Evolutionary conservation across 2,329 filamentous ascomycete species (phyloP).

Genomic region (Fusarium abutilonis): DNA sequence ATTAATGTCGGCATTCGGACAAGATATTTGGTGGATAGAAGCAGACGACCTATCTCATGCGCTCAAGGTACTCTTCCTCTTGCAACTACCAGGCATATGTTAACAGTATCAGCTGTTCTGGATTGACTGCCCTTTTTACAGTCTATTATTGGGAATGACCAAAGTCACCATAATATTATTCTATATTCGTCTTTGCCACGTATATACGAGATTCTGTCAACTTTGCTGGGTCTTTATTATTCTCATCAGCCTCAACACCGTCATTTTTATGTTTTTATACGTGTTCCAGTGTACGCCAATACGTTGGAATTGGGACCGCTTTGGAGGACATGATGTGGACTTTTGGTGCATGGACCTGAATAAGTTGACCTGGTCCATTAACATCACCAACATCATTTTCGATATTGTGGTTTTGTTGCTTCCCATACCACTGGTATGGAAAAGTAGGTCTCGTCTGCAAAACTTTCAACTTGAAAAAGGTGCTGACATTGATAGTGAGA

Average conservation of each 20-base stretch:
- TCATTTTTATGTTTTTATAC: not conserved
- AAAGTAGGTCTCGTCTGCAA: not conserved
- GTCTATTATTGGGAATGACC: conserved; percentile 1
- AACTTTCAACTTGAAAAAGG: fast-evolving
- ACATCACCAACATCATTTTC: conserved; percentile 18
- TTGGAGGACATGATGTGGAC: not conserved
- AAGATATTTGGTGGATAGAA: conserved; percentile 15
- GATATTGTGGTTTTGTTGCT: not conserved
- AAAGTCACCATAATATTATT: conserved; percentile 20
- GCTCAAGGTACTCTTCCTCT: not conserved
- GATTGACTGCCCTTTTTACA: conserved; percentile 17
- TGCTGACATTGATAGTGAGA: not conserved
- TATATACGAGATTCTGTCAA: conserved; percentile 11
- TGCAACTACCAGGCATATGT: fast-evolving
- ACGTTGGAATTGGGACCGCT: conserved; percentile 17
- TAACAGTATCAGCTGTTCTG: not conserved
- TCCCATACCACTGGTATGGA: conserved; percentile 20
- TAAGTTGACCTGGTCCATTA: conserved; percentile 6
- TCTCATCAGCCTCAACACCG: not conserved
- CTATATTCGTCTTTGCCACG: conserved; percentile 13
- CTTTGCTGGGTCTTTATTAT: conserved; percentile 5
- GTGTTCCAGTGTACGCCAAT: conserved; percentile 16
- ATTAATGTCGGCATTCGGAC: conserved; percentile 14
- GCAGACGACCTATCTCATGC: conserved; percentile 2
- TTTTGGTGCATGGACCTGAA: conserved; percentile 21